phyloP scores from a whole-genome alignment of 2,329 filamentous ascomycete species.

The Penicillium sp. region DNA sequence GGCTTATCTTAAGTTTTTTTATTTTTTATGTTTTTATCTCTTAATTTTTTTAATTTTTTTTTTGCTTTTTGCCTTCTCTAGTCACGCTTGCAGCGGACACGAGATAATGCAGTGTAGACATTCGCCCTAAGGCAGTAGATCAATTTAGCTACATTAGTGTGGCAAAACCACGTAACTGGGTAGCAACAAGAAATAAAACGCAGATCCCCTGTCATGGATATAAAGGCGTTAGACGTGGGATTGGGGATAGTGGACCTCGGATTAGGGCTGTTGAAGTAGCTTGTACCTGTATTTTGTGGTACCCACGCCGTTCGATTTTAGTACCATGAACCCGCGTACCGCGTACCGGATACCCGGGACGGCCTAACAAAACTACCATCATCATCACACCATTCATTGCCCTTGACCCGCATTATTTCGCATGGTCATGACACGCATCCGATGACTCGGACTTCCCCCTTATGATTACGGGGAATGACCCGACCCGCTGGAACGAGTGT shows the following conservation, averaged over 20 bases:
- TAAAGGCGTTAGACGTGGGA: neutral
- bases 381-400: neutral
- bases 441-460: conserved; percentile 1
- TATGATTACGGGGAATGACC: conserved; percentile 5
- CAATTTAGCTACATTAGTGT: neutral
- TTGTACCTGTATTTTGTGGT: neutral
- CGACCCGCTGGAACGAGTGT: conserved; percentile 12
- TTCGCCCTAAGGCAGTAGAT: neutral
- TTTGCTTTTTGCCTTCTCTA: neutral
- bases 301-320: neutral
- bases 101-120: conserved; percentile 13
- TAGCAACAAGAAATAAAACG: conserved; percentile 3
- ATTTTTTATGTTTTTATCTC: no score
- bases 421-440: conserved; percentile 23
- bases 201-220: neutral
- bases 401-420: conserved; percentile 6
- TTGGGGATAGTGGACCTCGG: neutral
- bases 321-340: conserved; percentile 13
- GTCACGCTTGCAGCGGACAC: conserved; percentile 24
- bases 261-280: neutral
- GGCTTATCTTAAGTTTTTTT: neutral
- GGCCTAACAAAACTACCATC: neutral
- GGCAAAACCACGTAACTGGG: neutral
- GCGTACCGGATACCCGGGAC: conserved; percentile 20
- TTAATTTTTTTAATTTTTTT: neutral